A percentile compares a stretch with the other conserved stretches of the same genome.
phyloP scores from a whole-genome alignment of 257 asterid species.

The Solanum medicagineum region DNA sequence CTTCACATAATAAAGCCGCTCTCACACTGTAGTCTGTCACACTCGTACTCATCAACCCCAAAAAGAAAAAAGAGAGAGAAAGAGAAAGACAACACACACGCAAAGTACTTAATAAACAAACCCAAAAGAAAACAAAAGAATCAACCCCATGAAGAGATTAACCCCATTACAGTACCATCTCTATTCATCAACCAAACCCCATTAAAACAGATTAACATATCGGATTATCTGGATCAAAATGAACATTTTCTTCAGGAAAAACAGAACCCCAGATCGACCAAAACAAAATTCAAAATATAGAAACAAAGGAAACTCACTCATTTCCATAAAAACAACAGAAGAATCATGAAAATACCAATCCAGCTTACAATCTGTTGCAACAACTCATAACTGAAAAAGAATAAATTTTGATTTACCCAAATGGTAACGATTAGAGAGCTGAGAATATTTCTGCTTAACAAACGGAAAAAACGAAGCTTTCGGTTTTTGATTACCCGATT shows the following conservation, averaged over 20 bases:
- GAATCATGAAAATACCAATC: neutral
- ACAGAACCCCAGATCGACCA: neutral
- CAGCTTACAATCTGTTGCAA: neutral
- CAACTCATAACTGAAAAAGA: neutral
- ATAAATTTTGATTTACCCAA: neutral
- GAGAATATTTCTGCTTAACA: constrained; percentile 7
- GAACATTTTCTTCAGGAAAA: neutral
- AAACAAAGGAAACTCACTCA: neutral
- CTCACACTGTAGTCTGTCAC: neutral
- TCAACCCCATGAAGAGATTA: neutral
- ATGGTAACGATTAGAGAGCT: neutral
- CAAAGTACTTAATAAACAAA: neutral
- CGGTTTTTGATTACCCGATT: neutral
- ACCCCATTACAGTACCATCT: neutral
- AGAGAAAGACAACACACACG: neutral
- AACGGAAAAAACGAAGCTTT: constrained; percentile 11
- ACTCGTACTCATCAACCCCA: neutral
- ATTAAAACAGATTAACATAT: neutral
- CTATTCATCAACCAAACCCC: neutral
- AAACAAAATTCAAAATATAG: neutral
- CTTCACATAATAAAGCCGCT: neutral
- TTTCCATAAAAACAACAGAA: neutral
- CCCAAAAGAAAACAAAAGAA: neutral
- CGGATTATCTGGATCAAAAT: neutral
- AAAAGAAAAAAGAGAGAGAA: neutral